Percentiles rank a stretch among this genome's conserved stretches.
Conservation (phyloP, 129 eudicot genomes). For the carrot (Daucus carota) region DH1_v3.0 NC_030384.2:37370501-37371000, state of each 20-base stretch:
- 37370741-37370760: neutral
- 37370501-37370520: constrained; percentile 58
- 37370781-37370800: neutral
- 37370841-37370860: no score
- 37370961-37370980: constrained; percentile 19
- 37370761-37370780: neutral
- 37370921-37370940: constrained; percentile 48
- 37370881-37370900: constrained; percentile 33
- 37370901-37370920: constrained; percentile 63
- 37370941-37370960: neutral
- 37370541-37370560: constrained; percentile 50
- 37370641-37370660: constrained; percentile 46
- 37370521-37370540: constrained; percentile 41
- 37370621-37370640: constrained; percentile 35
- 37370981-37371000: constrained; percentile 27
- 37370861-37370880: no score
- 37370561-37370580: constrained; percentile 79
- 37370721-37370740: constrained; percentile 60
- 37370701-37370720: constrained; percentile 50
- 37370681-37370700: constrained; percentile 55
- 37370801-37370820: no score
- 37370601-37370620: constrained; percentile 25
- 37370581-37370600: constrained; percentile 51
- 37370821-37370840: no score
- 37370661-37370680: constrained; percentile 35